Conservation (phyloP, 2,329 filamentous ascomycete genomes). For the Hypoxylon sp. region DNA sequence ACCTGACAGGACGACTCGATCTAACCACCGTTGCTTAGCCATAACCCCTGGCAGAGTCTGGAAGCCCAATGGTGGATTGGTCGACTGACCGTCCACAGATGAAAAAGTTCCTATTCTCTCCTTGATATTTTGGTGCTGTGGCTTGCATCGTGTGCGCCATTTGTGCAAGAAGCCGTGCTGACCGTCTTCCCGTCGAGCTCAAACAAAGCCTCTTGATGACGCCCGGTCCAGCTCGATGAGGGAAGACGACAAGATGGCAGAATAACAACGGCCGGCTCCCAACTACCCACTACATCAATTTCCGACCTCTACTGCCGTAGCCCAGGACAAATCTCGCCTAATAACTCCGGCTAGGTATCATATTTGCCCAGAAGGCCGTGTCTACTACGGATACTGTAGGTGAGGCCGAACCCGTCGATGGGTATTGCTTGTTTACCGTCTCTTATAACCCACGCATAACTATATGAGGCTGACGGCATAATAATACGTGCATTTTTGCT, state of each 20-base stretch:
- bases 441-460: slow-evolving; percentile 10
- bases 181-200: background rate
- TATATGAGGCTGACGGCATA: slow-evolving; percentile 30
- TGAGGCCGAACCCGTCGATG: slow-evolving; percentile 7
- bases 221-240: background rate
- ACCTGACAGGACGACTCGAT: slow-evolving; percentile 6
- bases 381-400: too few species aligned
- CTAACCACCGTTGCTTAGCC: background rate
- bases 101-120: background rate
- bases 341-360: slow-evolving; percentile 21
- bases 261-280: background rate
- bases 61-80: background rate
- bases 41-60: background rate
- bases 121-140: background rate
- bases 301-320: slow-evolving; percentile 11
- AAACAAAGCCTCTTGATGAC: background rate
- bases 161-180: background rate
- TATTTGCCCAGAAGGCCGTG: slow-evolving; percentile 23
- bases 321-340: slow-evolving; percentile 31
- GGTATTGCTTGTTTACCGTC: slow-evolving; percentile 1
- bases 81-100: too few species aligned
- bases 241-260: too few species aligned
- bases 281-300: slow-evolving; percentile 8
- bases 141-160: slow-evolving; percentile 1
- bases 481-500: background rate